Evolutionary conservation across 2,329 filamentous ascomycete species (phyloP).

Genomic region (Cercospora nicotianae): DNA sequence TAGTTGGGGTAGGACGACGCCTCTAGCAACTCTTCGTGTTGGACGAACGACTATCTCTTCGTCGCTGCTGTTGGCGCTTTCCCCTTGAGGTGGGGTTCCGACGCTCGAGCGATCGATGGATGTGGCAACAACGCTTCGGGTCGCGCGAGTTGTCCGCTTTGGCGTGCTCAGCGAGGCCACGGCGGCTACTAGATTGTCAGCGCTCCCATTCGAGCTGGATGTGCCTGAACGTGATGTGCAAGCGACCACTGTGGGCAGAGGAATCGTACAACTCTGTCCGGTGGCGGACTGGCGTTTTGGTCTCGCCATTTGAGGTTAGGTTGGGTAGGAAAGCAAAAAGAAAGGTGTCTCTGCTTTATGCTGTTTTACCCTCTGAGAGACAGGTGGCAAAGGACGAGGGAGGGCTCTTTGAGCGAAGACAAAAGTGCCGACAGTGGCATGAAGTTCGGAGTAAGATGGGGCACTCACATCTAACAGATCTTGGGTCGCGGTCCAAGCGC

Average conservation of each 20-base stretch:
- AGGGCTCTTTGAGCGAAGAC: neutral
- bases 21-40: constrained; percentile 19
- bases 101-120: neutral
- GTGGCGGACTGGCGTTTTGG: constrained; percentile 2
- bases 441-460: neutral
- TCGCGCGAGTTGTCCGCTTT: neutral
- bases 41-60: neutral
- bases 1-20: constrained; percentile 22
- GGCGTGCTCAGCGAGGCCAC: neutral
- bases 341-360: neutral
- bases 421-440: neutral
- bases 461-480: constrained; percentile 6
- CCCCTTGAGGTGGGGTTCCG: neutral
- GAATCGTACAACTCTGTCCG: constrained; percentile 8
- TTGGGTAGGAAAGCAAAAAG: neutral
- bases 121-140: constrained; percentile 4
- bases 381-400: neutral
- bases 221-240: neutral
- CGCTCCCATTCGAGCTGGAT: neutral
- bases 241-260: neutral
- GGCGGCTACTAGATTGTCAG: neutral
- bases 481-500: constrained; percentile 12
- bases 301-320: constrained; percentile 9
- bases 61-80: neutral
- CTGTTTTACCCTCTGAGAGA: neutral